Conservation (phyloP, 192 early-diverging fungal species). For the Podila verticillata region DNA sequence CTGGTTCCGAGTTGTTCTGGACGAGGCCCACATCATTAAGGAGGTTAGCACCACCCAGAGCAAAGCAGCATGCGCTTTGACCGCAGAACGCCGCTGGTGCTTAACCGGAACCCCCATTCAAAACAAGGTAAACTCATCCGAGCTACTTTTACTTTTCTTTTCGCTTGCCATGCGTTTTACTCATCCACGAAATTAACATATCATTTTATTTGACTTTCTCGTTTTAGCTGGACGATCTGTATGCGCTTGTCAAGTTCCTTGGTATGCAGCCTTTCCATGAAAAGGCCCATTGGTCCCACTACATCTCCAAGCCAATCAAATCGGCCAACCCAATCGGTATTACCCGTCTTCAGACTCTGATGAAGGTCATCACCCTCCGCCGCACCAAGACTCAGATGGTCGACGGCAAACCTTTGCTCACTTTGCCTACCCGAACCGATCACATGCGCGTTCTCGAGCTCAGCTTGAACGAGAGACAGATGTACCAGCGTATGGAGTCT, state of each 20-base stretch:
- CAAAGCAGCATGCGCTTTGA: slow-evolving; percentile 75
- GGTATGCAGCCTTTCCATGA: slow-evolving; percentile 55
- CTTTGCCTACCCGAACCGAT: slow-evolving; percentile 73
- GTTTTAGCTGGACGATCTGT: slow-evolving; percentile 83
- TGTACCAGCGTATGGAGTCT: slow-evolving; percentile 74
- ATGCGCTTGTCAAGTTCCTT: slow-evolving; percentile 86
- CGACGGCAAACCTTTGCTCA: slow-evolving; percentile 80
- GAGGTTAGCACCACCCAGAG: slow-evolving; percentile 78
- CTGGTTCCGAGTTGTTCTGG: slow-evolving; percentile 89
- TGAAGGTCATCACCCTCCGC: slow-evolving; percentile 83
- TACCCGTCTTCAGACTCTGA: slow-evolving; percentile 67
- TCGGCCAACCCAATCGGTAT: slow-evolving; percentile 48
- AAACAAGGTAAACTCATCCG: slow-evolving; percentile 28
- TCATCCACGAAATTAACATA: neutral
- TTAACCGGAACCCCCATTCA: slow-evolving; percentile 93
- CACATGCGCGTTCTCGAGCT: slow-evolving; percentile 70
- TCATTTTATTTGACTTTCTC: neutral
- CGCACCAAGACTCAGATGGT: slow-evolving; percentile 86
- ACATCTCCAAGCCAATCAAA: slow-evolving; percentile 53
- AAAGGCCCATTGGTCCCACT: slow-evolving; percentile 51
- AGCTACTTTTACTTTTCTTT: slow-evolving; percentile 1
- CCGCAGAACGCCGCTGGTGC: slow-evolving; percentile 83
- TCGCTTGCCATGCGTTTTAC: neutral
- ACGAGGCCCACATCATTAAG: slow-evolving; percentile 96
- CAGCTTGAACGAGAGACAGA: slow-evolving; percentile 67